Conservation (phyloP, 495 filamentous ascomycete genomes). For the Penicillium silybi region DNA sequence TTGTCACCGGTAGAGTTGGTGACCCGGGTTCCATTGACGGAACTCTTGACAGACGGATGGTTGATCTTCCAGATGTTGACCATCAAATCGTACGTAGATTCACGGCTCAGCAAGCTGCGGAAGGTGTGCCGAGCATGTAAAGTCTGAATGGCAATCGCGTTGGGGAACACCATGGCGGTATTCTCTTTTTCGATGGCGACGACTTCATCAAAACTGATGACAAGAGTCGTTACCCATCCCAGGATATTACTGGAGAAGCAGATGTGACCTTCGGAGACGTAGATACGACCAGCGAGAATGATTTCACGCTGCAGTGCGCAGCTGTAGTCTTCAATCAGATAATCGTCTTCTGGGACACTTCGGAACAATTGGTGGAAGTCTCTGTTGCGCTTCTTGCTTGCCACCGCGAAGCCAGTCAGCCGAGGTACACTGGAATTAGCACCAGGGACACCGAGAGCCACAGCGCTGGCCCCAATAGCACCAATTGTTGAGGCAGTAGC, state of each 20-base stretch:
- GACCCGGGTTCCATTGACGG: slow-evolving; percentile 78
- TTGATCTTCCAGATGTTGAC: slow-evolving; percentile 98
- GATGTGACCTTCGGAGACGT: slow-evolving; percentile 94
- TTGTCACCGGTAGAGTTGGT: slow-evolving; percentile 80
- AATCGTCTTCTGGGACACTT: slow-evolving; percentile 96
- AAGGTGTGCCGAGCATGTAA: slow-evolving; percentile 93
- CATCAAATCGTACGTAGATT: slow-evolving; percentile 95
- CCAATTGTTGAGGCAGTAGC: slow-evolving; percentile 70
- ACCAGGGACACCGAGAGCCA: slow-evolving; percentile 61
- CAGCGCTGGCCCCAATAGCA: slow-evolving; percentile 61
- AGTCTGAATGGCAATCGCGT: slow-evolving; percentile 95
- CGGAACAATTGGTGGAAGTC: slow-evolving; percentile 94
- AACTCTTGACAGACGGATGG: slow-evolving; percentile 84
- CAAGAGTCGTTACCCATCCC: slow-evolving; percentile 93
- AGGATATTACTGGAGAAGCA: slow-evolving; percentile 99
- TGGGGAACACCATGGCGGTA: slow-evolving; percentile 93
- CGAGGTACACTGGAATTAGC: slow-evolving; percentile 59
- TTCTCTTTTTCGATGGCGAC: slow-evolving; percentile 95
- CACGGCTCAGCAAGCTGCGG: slow-evolving; percentile 88
- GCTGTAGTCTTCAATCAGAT: slow-evolving; percentile 97
- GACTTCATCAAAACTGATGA: slow-evolving; percentile 97
- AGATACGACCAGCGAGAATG: slow-evolving; percentile 86
- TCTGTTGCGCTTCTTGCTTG: slow-evolving; percentile 89
- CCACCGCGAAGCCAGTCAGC: slow-evolving; percentile 92
- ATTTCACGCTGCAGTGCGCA: slow-evolving; percentile 95